phyloP scores from a whole-genome alignment of 495 filamentous ascomycete species.

The Oleoguttula mirabilis region DNA sequence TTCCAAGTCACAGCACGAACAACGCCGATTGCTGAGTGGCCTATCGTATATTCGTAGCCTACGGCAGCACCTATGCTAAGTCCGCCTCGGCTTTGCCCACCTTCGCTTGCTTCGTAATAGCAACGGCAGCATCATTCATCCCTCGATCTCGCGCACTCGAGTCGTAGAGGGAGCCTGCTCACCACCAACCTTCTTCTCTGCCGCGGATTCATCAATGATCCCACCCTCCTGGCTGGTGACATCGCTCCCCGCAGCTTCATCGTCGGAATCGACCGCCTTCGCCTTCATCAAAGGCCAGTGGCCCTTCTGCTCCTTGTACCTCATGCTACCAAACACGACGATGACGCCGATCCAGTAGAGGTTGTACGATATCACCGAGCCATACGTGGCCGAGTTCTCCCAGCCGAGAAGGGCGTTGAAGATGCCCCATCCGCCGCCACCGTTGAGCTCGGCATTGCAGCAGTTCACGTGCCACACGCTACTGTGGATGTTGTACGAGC shows the following conservation, averaged over 20 bases:
- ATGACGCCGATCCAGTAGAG: conserved; percentile 71
- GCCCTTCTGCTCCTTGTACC: conserved; percentile 55
- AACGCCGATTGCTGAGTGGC: too few relatives aligned
- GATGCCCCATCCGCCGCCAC: conserved; percentile 78
- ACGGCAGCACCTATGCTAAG: too few relatives aligned
- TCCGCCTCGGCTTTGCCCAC: too few relatives aligned
- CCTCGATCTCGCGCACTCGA: neutral
- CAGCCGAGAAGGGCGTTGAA: conserved; percentile 79
- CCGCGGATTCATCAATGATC: neutral
- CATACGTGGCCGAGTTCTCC: conserved; percentile 81
- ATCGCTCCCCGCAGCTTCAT: neutral
- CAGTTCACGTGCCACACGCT: conserved; percentile 93
- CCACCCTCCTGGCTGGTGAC: neutral
- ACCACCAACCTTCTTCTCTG: conserved; percentile 1
- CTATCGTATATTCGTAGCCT: too few relatives aligned
- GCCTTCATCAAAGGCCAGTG: conserved; percentile 48
- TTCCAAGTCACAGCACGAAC: too few relatives aligned
- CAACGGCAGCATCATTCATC: neutral
- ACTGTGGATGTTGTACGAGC: conserved; percentile 73
- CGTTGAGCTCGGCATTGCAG: conserved; percentile 59
- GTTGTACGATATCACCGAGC: conserved; percentile 76
- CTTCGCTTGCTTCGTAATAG: too few relatives aligned
- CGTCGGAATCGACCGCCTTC: conserved; percentile 4
- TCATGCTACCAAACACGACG: conserved; percentile 45
- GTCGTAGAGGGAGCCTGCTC: neutral